phyloP scores from a whole-genome alignment of 768 basidiomycete genomes.

The Lentinula lateritia region DNA sequence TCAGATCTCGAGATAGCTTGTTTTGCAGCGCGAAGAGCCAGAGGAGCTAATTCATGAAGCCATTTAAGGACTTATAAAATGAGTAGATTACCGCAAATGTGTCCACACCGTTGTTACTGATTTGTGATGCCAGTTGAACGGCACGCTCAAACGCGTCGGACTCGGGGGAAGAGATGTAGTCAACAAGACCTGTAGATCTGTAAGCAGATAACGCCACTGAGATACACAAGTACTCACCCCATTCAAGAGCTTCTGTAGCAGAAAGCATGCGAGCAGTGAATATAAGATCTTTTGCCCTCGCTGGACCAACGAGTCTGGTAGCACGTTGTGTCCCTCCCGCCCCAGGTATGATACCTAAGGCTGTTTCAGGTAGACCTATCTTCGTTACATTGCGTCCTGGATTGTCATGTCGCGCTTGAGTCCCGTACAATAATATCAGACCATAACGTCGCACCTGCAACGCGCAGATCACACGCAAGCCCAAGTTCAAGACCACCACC shows the following conservation, averaged over 20 bases:
- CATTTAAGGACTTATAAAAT: neutral
- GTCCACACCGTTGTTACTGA: slow-evolving; percentile 58
- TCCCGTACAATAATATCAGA: neutral
- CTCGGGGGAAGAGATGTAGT: slow-evolving; percentile 67
- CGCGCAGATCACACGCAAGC: slow-evolving; percentile 85
- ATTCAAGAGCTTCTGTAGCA: slow-evolving; percentile 63
- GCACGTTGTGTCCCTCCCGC: slow-evolving; percentile 87
- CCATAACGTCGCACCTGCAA: slow-evolving; percentile 58
- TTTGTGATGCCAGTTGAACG: slow-evolving; percentile 61
- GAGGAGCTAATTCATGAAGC: slow-evolving; percentile 49
- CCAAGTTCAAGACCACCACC: slow-evolving; percentile 90
- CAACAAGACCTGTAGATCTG: slow-evolving; percentile 59
- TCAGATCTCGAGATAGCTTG: slow-evolving; percentile 75
- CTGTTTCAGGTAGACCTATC: slow-evolving; percentile 81
- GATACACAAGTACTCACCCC: slow-evolving; percentile 41
- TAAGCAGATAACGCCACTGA: neutral
- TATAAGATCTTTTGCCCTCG: slow-evolving; percentile 83
- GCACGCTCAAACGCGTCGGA: slow-evolving; percentile 64
- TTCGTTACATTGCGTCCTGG: slow-evolving; percentile 66
- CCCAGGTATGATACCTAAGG: slow-evolving; percentile 81
- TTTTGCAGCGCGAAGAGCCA: slow-evolving; percentile 86
- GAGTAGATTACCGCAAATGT: neutral
- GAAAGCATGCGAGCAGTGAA: slow-evolving; percentile 72
- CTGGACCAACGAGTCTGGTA: slow-evolving; percentile 68
- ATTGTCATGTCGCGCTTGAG: neutral